These are phyloP conservation scores for Nicotiana paniculata DNA, from an alignment of 257 asterid genomes.

Conservation along the genomic window DNA sequence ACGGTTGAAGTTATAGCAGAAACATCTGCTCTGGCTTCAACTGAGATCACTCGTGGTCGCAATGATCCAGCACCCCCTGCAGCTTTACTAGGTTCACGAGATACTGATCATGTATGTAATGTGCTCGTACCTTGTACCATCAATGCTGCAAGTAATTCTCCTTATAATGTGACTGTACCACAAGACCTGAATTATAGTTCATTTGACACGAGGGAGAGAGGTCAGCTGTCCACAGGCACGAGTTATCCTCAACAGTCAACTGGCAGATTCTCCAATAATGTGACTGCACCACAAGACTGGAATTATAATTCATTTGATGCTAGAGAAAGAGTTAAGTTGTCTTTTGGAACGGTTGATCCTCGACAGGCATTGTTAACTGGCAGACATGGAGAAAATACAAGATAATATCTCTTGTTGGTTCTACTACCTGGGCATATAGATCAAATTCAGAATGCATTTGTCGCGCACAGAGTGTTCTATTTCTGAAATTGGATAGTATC, in stretches of 20 bases:
- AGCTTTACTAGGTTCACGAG: constrained; percentile 15
- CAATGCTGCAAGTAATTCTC: constrained; percentile 23
- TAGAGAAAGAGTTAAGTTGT: constrained; percentile 27
- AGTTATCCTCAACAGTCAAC: constrained; percentile 8
- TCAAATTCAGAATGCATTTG: too few relatives aligned
- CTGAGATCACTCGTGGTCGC: constrained; percentile 16
- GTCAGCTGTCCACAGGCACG: constrained; percentile 16
- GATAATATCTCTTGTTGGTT: too few relatives aligned
- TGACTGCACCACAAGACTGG: constrained; percentile 20
- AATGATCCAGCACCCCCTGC: constrained; percentile 14
- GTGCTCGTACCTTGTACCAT: constrained; percentile 8
- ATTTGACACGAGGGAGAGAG: constrained; percentile 4
- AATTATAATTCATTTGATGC: constrained; percentile 20
- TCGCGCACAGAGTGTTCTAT: too few relatives aligned
- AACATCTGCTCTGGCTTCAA: constrained; percentile 9
- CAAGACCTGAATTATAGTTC: not conserved
- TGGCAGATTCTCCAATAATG: constrained; percentile 10
- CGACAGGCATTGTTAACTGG: constrained; percentile 68
- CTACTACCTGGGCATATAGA: too few relatives aligned
- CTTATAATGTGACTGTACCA: constrained; percentile 15
- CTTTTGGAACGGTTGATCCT: constrained; percentile 11
- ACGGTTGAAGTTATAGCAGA: constrained; percentile 14
- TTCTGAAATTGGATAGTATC: too few relatives aligned
- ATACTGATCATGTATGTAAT: constrained; percentile 12
- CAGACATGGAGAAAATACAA: constrained; percentile 37